Base-by-base conservation (phyloP, 306 rosid species). In the Vicia villosa region DNA sequence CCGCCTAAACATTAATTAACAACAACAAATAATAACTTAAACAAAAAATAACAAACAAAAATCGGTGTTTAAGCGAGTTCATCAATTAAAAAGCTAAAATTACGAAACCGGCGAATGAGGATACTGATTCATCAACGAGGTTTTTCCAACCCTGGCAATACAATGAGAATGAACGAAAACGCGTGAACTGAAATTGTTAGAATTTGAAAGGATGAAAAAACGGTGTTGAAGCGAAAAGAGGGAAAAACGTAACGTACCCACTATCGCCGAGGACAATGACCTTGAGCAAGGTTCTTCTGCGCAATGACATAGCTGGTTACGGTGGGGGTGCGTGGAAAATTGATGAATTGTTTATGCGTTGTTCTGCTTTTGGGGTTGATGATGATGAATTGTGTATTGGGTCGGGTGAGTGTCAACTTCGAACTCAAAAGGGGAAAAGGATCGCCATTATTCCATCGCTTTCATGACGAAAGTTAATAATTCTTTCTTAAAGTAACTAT, bases 201-300 rank as follows among this genome's bases (percentile, higher is more conserved):
- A 49, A 40, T 56, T 56, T 56, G 0, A 56, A 26, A 10, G 36
- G 24, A 34, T 1, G 4, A 22, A 62, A 65, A 74, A 66, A 16
- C 28, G 40, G 41, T 38, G 19, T 38, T 56, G 36, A 4, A 13
- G 10, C 2, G 62, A 56, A 56, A 56, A 37, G 38, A 56, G 38
- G 56, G 50, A 46, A 81, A 83, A 83, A 83, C 58, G 57, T 22
- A 20, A 68, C 79, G 49, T 79, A 93, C 98, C 98, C 97, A 52
- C 98, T 90, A 64, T 93, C 98, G 73, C 97, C 98, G 66, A 93
- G 97, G 46, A 88, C 98, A 85, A 93, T 93, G 85, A 93, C 98
- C 90, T 93, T 93, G 72, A 93, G 97, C 94, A 93, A 85, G 75
- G 92, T 87, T 78, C 98, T 85, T 52, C 97, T 83, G 55, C 98